Evolutionary conservation across 2,329 filamentous ascomycete species (phyloP).

Genomic region (Diaporthe vaccinii): DNA sequence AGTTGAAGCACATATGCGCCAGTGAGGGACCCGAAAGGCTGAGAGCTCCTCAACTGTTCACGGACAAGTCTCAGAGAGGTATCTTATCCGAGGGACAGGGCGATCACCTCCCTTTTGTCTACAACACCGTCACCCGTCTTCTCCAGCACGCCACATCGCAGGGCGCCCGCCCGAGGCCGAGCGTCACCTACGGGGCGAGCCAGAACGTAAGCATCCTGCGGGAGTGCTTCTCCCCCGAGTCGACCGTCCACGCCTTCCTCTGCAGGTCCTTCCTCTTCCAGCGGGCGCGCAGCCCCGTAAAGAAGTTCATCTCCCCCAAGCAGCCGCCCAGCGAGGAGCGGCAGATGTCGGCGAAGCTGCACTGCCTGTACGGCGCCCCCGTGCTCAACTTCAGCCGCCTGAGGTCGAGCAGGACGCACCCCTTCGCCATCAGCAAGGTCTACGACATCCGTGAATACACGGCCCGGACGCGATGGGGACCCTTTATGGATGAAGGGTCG

Average conservation of each 20-base stretch:
- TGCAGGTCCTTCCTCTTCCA: slow-evolving; percentile 74
- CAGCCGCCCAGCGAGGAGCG: slow-evolving; percentile 57
- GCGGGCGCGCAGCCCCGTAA: slow-evolving; percentile 59
- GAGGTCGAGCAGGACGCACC: slow-evolving; percentile 59
- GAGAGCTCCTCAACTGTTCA: slow-evolving; percentile 34
- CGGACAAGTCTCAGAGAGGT: slow-evolving; percentile 49
- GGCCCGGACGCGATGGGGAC: slow-evolving; percentile 74
- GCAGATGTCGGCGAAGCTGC: slow-evolving; percentile 78
- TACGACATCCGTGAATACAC: slow-evolving; percentile 82
- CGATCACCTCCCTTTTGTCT: slow-evolving; percentile 63
- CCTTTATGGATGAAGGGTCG: slow-evolving; percentile 75
- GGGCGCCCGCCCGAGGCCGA: slow-evolving; percentile 48
- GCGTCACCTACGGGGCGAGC: slow-evolving; percentile 58
- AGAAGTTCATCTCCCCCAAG: slow-evolving; percentile 36
- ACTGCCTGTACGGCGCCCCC: slow-evolving; percentile 77
- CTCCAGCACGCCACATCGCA: slow-evolving; percentile 59
- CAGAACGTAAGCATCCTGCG: slow-evolving; percentile 61
- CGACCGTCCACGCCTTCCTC: slow-evolving; percentile 72
- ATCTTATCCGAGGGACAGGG: background rate
- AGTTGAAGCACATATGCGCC: slow-evolving; percentile 59
- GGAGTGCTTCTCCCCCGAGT: slow-evolving; percentile 58
- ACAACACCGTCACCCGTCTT: slow-evolving; percentile 59
- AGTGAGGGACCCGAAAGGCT: slow-evolving; percentile 57
- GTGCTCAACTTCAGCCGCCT: slow-evolving; percentile 57
- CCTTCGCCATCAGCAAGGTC: slow-evolving; percentile 76